phyloP scores from a whole-genome alignment of 331 rosid species.

The Rosa hybrid region DNA sequence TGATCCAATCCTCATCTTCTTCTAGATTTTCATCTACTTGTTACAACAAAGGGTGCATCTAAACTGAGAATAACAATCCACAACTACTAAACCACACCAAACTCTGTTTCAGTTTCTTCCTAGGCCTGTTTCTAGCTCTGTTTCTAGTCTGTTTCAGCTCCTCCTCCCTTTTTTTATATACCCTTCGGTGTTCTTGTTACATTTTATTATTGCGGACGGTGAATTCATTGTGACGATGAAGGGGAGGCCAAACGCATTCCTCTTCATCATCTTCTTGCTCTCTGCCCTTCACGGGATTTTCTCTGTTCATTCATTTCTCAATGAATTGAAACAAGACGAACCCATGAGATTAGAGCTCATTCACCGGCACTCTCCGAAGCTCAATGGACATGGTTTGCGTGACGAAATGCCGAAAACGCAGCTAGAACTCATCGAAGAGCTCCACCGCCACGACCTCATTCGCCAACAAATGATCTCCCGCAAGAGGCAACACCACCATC shows the following conservation, averaged over 20 bases:
- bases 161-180: not conserved
- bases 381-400: not conserved
- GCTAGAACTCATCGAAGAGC: slow-evolving; percentile 26
- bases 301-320: not conserved
- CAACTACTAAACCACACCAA: not conserved
- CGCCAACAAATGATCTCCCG: slow-evolving; percentile 25
- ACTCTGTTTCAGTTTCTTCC: not conserved
- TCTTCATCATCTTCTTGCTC: slow-evolving; percentile 32
- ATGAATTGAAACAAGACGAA: not conserved
- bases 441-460: slow-evolving; percentile 28
- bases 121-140: not conserved
- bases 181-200: not conserved
- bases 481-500: not conserved
- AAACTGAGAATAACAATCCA: not conserved
- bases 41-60: not conserved
- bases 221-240: not conserved
- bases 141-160: not conserved
- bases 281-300: not conserved
- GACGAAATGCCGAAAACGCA: not conserved
- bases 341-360: slow-evolving; percentile 43
- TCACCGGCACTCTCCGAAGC: slow-evolving; percentile 43
- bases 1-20: not conserved
- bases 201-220: not conserved
- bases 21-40: not conserved
- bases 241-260: slow-evolving; percentile 13